Percentiles rank a stretch among this genome's conserved stretches.
These are phyloP conservation scores for Cryptococcus amylolentus DNA, from an alignment of 1,284 basidiomycete genomes.

Conservation along the genomic window DNA sequence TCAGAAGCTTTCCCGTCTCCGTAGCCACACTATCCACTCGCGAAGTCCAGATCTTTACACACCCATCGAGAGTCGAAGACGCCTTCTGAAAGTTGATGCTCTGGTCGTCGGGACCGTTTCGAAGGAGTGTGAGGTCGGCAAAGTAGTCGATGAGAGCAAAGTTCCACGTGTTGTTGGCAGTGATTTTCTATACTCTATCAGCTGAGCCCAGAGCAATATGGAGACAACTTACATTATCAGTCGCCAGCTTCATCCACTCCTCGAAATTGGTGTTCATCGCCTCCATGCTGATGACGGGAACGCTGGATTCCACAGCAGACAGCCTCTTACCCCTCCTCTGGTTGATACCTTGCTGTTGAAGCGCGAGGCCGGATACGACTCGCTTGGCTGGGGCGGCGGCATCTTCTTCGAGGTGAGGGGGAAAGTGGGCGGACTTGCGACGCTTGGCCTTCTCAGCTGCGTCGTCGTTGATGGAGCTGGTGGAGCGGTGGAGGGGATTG, in stretches of 20 bases:
- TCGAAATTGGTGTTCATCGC: slow-evolving; percentile 88
- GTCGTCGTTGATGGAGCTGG: slow-evolving; percentile 34
- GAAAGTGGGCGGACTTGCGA: slow-evolving; percentile 41
- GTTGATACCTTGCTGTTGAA: slow-evolving; percentile 14
- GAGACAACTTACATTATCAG: slow-evolving; percentile 75
- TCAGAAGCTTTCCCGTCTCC: slow-evolving; percentile 92
- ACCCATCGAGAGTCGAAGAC: slow-evolving; percentile 94
- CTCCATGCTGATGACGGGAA: slow-evolving; percentile 54
- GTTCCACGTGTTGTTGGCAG: slow-evolving; percentile 94
- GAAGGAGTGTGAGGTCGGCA: slow-evolving; percentile 94
- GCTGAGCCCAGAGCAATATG: neutral
- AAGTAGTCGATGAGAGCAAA: slow-evolving; percentile 99
- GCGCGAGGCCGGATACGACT: slow-evolving; percentile 29
- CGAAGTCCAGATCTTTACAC: slow-evolving; percentile 99
- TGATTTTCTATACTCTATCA: slow-evolving; percentile 78
- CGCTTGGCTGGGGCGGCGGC: slow-evolving; percentile 12
- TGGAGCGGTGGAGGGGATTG: neutral
- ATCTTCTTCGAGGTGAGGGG: slow-evolving; percentile 11
- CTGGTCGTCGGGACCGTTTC: slow-evolving; percentile 80
- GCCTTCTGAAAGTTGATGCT: slow-evolving; percentile 98
- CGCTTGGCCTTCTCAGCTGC: slow-evolving; percentile 38
- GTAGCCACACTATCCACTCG: slow-evolving; percentile 95
- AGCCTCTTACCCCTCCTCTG: slow-evolving; percentile 32
- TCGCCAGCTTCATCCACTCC: slow-evolving; percentile 99
- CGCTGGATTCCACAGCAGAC: slow-evolving; percentile 31